phyloP scores from a whole-genome alignment of 257 asterid genomes.

The Cordia subcordata region DNA sequence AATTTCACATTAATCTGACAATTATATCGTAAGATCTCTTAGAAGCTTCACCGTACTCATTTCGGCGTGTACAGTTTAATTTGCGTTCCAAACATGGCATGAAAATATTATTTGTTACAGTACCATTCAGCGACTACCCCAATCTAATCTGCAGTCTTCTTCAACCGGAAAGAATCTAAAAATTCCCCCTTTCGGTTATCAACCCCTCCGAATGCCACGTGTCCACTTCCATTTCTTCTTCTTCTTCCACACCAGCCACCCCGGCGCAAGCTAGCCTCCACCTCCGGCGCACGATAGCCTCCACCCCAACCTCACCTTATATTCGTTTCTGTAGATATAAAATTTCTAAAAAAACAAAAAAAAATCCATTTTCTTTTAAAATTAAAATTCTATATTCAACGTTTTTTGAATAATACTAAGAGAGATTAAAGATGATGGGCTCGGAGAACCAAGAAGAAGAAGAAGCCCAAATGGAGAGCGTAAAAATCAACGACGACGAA shows the following conservation, averaged over 20 bases:
- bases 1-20: no score
- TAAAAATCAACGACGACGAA: constrained; percentile 35
- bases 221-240: background rate
- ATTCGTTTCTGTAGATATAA: background rate
- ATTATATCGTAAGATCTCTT: no score
- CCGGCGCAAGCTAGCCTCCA: background rate
- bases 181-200: no score
- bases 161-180: no score
- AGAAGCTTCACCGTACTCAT: no score
- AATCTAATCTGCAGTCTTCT: no score
- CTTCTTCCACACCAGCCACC: background rate
- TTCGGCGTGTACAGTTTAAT: no score
- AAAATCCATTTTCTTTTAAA: no score
- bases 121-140: no score
- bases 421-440: constrained; percentile 28
- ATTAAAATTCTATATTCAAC: background rate
- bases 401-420: background rate
- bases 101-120: no score
- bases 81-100: no score
- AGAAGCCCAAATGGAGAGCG: constrained; percentile 49
- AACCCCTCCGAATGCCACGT: background rate
- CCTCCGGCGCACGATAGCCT: background rate
- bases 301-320: background rate
- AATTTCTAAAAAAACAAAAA: no score
- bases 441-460: constrained; percentile 27